phyloP scores from a whole-genome alignment of 192 early-diverging fungal genomes.

The Geranomyces variabilis region DNA sequence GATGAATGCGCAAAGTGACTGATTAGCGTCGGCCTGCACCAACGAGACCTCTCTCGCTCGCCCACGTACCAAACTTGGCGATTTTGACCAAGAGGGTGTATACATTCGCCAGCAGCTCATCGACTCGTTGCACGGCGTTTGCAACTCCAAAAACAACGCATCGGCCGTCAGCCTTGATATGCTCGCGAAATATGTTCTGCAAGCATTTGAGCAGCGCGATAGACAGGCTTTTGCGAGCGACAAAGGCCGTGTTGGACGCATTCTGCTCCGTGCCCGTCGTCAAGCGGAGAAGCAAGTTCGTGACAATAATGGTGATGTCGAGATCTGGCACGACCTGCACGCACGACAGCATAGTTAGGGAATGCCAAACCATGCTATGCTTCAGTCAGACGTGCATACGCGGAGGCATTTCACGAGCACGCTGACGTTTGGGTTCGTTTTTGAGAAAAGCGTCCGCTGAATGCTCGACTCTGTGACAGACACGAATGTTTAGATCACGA shows the following conservation, averaged over 20 bases:
- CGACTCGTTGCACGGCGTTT: constrained; percentile 26
- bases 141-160: constrained; percentile 11
- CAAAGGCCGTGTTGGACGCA: constrained; percentile 35
- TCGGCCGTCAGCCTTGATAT: constrained; percentile 8
- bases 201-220: constrained; percentile 21
- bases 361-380: constrained; percentile 14
- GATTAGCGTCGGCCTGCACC: background rate
- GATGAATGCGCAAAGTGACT: constrained; percentile 14
- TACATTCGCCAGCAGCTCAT: constrained; percentile 46
- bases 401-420: constrained; percentile 49
- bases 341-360: background rate
- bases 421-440: constrained; percentile 36
- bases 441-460: constrained; percentile 52
- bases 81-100: constrained; percentile 42
- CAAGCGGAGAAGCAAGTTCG: constrained; percentile 44
- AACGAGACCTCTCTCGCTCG: background rate
- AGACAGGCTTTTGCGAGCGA: constrained; percentile 37
- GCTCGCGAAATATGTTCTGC: constrained; percentile 11
- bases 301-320: constrained; percentile 46
- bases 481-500: background rate
- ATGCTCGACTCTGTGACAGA: constrained; percentile 41
- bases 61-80: constrained; percentile 43
- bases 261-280: constrained; percentile 27
- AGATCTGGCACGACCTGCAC: constrained; percentile 41
- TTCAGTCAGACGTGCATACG: constrained; percentile 25